phyloP scores from a whole-genome alignment of 352 stramenopile genomes.

The Phytophthora macrochlamydospora region DNA sequence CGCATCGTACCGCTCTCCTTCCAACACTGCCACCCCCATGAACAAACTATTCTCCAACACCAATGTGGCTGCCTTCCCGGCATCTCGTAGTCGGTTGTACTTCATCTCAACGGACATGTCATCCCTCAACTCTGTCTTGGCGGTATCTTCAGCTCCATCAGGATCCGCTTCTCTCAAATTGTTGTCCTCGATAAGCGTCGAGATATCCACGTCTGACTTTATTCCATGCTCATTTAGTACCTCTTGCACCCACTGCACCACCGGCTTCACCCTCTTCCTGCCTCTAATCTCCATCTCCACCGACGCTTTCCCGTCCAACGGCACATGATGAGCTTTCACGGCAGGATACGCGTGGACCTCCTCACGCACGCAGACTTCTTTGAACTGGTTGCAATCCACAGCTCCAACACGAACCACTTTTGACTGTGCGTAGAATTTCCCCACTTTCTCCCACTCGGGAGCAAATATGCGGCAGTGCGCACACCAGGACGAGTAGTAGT shows the following conservation, averaged over 20 bases:
- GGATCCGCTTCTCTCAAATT: slow-evolving; percentile 45
- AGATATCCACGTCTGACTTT: slow-evolving; percentile 41
- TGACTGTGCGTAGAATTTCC: slow-evolving; percentile 54
- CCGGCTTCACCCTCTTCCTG: slow-evolving; percentile 38
- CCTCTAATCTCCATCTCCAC: slow-evolving; percentile 25
- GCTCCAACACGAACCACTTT: slow-evolving; percentile 56
- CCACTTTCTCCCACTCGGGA: slow-evolving; percentile 69
- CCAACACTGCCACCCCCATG: slow-evolving; percentile 51
- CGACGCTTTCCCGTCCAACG: slow-evolving; percentile 32
- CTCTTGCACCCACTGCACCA: slow-evolving; percentile 68
- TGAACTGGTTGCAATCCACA: slow-evolving; percentile 66
- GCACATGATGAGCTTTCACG: slow-evolving; percentile 68
- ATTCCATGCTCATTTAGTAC: slow-evolving; percentile 46
- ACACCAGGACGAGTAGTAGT: slow-evolving; percentile 84
- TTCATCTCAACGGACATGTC: slow-evolving; percentile 53
- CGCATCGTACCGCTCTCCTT: slow-evolving; percentile 59
- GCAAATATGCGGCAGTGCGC: slow-evolving; percentile 74
- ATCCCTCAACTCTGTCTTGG: slow-evolving; percentile 15
- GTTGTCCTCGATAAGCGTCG: slow-evolving; percentile 30
- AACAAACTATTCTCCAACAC: slow-evolving; percentile 72
- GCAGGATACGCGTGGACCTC: slow-evolving; percentile 61
- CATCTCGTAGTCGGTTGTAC: slow-evolving; percentile 61
- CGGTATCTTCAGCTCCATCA: slow-evolving; percentile 35
- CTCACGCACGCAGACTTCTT: slow-evolving; percentile 49
- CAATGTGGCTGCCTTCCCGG: slow-evolving; percentile 55